Conservation (phyloP, 495 filamentous ascomycete genomes). For the Penicillium manginii region DNA sequence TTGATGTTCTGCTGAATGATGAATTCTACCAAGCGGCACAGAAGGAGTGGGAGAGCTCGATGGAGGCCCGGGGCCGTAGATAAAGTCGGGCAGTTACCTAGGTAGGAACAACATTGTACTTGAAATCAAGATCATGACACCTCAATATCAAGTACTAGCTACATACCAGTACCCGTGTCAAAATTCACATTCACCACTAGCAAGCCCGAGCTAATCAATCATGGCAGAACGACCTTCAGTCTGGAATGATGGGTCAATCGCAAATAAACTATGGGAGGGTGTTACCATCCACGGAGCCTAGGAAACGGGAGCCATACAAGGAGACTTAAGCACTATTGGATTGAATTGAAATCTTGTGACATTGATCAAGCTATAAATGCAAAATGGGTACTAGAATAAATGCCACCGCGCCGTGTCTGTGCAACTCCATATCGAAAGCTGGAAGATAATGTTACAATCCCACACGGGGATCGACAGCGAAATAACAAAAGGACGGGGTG, state of each 20-base stretch:
- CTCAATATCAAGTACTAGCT: too few species aligned
- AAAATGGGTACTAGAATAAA: slow-evolving; percentile 20
- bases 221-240: too few species aligned
- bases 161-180: too few species aligned
- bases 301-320: too few species aligned
- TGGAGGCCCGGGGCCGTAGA: not conserved
- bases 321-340: not conserved
- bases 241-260: too few species aligned
- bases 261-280: too few species aligned
- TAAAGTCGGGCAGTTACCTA: not conserved
- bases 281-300: too few species aligned
- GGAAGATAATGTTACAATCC: slow-evolving; percentile 27
- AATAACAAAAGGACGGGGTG: slow-evolving; percentile 11
- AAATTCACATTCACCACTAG: too few species aligned
- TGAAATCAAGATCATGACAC: not conserved
- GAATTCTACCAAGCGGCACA: slow-evolving; percentile 27
- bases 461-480: slow-evolving; percentile 7
- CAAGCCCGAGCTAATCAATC: too few species aligned
- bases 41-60: not conserved
- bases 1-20: slow-evolving; percentile 49
- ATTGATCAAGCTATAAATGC: slow-evolving; percentile 18
- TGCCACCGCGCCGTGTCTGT: slow-evolving; percentile 25
- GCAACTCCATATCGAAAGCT: slow-evolving; percentile 25
- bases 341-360: slow-evolving; percentile 3
- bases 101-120: not conserved